Evolutionary conservation across 2,329 filamentous ascomycete species (phyloP), one percentile per base, ranked within the genome.

Genomic region (Aspergillus piperis): DNA sequence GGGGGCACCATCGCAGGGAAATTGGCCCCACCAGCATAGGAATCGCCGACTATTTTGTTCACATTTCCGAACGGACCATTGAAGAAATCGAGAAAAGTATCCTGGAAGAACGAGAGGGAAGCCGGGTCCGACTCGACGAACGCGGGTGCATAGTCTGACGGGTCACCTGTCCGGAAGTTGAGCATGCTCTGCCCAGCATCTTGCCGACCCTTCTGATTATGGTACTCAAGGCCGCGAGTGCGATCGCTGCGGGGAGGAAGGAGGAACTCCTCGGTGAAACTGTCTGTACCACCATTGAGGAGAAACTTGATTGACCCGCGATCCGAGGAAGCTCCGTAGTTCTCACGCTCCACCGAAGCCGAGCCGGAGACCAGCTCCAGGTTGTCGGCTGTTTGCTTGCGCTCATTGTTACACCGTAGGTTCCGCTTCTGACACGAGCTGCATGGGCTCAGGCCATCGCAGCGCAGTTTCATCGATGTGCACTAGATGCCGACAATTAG

Each of bases 231-330:
- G 13, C 73, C 69, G 50, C 73, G 71, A 25, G 72, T 62, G 11
- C 74, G 72, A 58, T 80, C 77, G 48, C 72, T 71, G 5, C 71
- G 69, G 3, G 78, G 74, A 11, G 79, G 79, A 7, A 81, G 75
- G 19, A 73, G 75, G 55, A 80, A 81, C 15, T 72, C 71, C 60
- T 80, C 77, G 1, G 78, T 80, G 59, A 81, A 81, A 58, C 77
- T 79, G 52, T 80, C 78, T 5, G 75, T 77, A 38, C 79, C 79
- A 19, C 72, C 74, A 64, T 81, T 81, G 5, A 81, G 68, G 8
- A 81, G 73, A 32, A 80, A 80, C 57, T 77, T 77, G 66, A 81
- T 81, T 6, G 79, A 81, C 11, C 78, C 78, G 44, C 78, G 73
- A 64, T 81, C 77, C 3, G 73, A 78, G 11, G 73, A 68, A 51